Conservation (phyloP, 495 filamentous ascomycete species). For the Aspergillus hancockii region DNA sequence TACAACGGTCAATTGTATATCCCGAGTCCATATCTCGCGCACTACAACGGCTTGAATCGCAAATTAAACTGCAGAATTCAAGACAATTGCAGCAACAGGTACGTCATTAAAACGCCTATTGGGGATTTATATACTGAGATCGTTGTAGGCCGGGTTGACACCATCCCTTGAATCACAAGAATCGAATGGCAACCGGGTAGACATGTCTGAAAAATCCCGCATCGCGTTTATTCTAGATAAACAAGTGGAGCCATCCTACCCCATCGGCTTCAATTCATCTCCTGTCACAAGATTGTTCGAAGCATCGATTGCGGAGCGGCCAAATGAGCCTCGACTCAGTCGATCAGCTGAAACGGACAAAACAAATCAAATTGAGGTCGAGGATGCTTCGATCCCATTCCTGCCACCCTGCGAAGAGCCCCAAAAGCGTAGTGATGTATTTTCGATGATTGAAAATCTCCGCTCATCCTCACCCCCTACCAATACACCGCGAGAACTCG, state of each 20-base stretch:
- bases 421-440: constrained; percentile 60
- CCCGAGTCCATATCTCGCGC: constrained; percentile 47
- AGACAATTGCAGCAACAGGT: constrained; percentile 27
- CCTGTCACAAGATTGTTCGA: constrained; percentile 24
- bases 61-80: constrained; percentile 44
- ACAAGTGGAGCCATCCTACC: constrained; percentile 8
- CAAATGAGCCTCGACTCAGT: constrained; percentile 18
- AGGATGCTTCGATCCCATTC: constrained; percentile 1
- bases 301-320: constrained; percentile 7
- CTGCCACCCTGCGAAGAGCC: constrained; percentile 32
- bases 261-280: constrained; percentile 26
- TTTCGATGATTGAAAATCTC: constrained; percentile 71
- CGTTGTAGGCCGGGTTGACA: neutral
- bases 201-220: constrained; percentile 18
- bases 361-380: neutral
- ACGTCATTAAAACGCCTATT: neutral
- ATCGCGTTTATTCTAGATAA: constrained; percentile 21
- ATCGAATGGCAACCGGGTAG: neutral
- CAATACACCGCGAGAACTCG: constrained; percentile 31
- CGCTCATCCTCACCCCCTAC: constrained; percentile 55
- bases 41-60: constrained; percentile 45
- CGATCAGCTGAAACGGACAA: constrained; percentile 12
- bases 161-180: constrained; percentile 16
- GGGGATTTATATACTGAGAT: neutral
- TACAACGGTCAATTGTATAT: constrained; percentile 44